phyloP scores from a whole-genome alignment of 108 stramenopile species.

The Aurantiochytrium sp. region DNA sequence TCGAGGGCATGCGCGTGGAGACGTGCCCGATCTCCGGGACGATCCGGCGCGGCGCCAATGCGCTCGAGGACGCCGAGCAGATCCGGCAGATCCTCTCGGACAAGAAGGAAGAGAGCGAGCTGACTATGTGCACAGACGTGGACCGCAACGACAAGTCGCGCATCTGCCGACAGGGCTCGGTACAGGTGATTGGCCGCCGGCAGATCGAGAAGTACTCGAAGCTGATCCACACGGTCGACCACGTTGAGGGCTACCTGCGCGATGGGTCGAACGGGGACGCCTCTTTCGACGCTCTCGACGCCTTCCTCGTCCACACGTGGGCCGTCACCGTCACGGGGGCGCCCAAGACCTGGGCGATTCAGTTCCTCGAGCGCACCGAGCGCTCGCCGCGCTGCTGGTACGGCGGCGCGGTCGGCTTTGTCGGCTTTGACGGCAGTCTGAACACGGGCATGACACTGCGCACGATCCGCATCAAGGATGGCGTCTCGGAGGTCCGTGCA shows the following conservation, averaged over 20 bases:
- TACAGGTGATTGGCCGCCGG: conserved; percentile 90
- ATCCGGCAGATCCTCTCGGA: conserved; percentile 87
- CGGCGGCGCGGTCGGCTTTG: conserved; percentile 93
- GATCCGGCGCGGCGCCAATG: conserved; percentile 89
- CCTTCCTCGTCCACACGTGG: conserved; percentile 97
- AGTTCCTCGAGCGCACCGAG: conserved; percentile 91
- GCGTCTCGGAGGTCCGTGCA: conserved; percentile 79
- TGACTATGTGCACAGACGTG: conserved; percentile 98
- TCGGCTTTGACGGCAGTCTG: conserved; percentile 90
- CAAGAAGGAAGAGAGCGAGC: conserved; percentile 86
- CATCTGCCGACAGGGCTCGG: conserved; percentile 92
- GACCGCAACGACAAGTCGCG: conserved; percentile 97
- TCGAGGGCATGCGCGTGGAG: conserved; percentile 83
- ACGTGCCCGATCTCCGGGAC: conserved; percentile 98
- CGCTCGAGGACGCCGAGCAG: conserved; percentile 88
- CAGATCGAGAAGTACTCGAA: conserved; percentile 98
- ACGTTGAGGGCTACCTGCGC: conserved; percentile 93
- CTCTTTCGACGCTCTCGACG: conserved; percentile 88
- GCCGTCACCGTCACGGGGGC: conserved; percentile 97
- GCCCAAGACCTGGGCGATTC: conserved; percentile 96
- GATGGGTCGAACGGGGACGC: conserved; percentile 47
- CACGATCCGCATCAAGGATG: conserved; percentile 85
- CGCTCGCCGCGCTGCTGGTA: conserved; percentile 90
- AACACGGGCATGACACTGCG: conserved; percentile 93
- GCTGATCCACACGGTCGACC: conserved; percentile 95